Base-by-base conservation (phyloP, 768 basidiomycete genomes). In the Boletus reticuloceps region DNA sequence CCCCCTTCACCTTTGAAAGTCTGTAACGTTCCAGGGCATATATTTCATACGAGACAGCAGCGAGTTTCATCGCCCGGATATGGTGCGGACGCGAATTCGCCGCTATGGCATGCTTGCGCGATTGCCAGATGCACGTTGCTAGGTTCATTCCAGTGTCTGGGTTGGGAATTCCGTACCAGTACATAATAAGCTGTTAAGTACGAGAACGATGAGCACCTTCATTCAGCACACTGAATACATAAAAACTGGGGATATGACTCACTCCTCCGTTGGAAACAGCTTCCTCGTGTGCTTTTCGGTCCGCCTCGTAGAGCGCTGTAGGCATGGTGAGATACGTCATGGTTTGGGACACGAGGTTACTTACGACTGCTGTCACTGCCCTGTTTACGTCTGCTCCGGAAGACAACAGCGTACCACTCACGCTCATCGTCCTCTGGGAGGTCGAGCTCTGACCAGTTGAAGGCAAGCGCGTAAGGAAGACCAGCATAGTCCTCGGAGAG, bases 101-200 rank as follows among this genome's bases (percentile, higher is more conserved):
- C 5, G 84, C 85, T 27, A 85, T 73, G 5, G 95, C 96, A 57
- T 94, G 88, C 60, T 81, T 80, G 7, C 94, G 85, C 40, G 89
- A 91, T 72, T 89, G 86, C 95, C 96, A 98, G 40, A 98, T 88
- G 74, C 95, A 98, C 17, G 94, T 97, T 9, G 95, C 94, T 51
- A 97, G 82, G 70, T 98, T 98, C 72, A 89, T 77, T 2, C 93
- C 86, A 0, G 89, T 89, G 37, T 77, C 68, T 47, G 79, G 79
- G 61, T 91, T 75, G 1, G 94, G 94, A 31, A 87, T 79, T 11
- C 94, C 94, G 62, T 94, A 95, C 95, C 96, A 98, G 70, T 98
- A 98, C 68, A 95, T 77, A 49, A 97, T 81, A 32, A 98, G 76
- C 83, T 91, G 54, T 39, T 46, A 37, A 29, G 29, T 29, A 9